These are phyloP conservation scores for Polygonum aviculare DNA, from an alignment of 148 eudicot genomes.

Conservation along the genomic window DNA sequence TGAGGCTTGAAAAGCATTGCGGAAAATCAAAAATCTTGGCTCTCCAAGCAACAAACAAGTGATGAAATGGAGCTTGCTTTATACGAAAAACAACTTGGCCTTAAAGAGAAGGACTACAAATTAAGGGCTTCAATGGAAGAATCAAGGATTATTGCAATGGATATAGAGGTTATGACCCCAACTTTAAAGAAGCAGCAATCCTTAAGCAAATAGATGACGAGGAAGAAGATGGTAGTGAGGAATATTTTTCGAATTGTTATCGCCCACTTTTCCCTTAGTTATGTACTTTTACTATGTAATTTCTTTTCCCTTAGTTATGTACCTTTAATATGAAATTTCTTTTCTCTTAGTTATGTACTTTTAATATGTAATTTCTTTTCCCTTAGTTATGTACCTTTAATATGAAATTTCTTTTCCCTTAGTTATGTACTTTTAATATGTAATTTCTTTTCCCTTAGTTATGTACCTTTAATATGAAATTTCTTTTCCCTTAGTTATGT, in stretches of 20 bases:
- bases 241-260: not conserved
- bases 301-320: not conserved
- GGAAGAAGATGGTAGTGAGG: not conserved
- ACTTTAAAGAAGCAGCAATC: not conserved
- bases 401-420: too few relatives aligned
- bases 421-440: too few relatives aligned
- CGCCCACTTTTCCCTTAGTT: not conserved
- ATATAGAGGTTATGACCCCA: not conserved
- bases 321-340: too few relatives aligned
- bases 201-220: not conserved
- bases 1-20: not conserved
- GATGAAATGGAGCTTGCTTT: not conserved
- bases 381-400: too few relatives aligned
- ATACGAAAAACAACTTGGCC: not conserved
- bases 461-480: too few relatives aligned
- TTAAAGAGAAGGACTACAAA: not conserved
- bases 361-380: too few relatives aligned
- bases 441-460: too few relatives aligned
- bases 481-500: too few relatives aligned
- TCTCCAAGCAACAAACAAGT: not conserved
- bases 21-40: not conserved
- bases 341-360: too few relatives aligned
- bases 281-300: not conserved
- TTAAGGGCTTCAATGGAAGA: not conserved
- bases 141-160: not conserved